These are phyloP conservation scores for Echinosophora koreensis DNA, from an alignment of 306 rosid genomes.

Conservation along the genomic window DNA sequence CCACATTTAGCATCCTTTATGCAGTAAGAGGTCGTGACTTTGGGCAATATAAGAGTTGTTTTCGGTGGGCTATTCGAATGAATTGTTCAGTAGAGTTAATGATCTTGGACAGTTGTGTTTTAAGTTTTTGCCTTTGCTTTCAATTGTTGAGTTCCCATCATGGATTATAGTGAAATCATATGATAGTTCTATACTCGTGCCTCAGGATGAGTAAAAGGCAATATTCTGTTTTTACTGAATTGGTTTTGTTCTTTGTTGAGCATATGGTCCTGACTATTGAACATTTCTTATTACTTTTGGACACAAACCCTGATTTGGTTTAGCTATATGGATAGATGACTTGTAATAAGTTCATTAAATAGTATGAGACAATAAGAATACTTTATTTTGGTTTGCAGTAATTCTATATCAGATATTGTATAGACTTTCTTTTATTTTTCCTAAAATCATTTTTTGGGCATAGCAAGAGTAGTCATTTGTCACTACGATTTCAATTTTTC, in stretches of 20 bases:
- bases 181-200: neutral
- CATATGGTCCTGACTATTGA: neutral
- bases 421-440: no score
- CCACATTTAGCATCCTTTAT: slow-evolving; percentile 69
- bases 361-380: no score
- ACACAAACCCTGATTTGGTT: no score
- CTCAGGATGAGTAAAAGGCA: neutral
- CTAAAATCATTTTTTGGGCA: neutral
- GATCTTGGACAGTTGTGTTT: slow-evolving; percentile 12
- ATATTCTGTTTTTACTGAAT: neutral
- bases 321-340: no score
- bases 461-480: neutral
- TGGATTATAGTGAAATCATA: slow-evolving; percentile 14
- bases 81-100: slow-evolving; percentile 17
- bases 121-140: slow-evolving; percentile 17
- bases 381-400: no score
- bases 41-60: neutral
- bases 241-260: neutral
- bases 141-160: slow-evolving; percentile 22
- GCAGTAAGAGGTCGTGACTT: neutral
- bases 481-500: neutral
- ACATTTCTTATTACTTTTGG: no score
- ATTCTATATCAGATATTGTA: no score
- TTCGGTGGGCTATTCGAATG: slow-evolving; percentile 14
- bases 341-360: no score